Percentiles rank a stretch among this genome's conserved stretches.
Evolutionary conservation across 768 basidiomycete genomes (phyloP).

Genomic region (Lyophyllum atratum): DNA sequence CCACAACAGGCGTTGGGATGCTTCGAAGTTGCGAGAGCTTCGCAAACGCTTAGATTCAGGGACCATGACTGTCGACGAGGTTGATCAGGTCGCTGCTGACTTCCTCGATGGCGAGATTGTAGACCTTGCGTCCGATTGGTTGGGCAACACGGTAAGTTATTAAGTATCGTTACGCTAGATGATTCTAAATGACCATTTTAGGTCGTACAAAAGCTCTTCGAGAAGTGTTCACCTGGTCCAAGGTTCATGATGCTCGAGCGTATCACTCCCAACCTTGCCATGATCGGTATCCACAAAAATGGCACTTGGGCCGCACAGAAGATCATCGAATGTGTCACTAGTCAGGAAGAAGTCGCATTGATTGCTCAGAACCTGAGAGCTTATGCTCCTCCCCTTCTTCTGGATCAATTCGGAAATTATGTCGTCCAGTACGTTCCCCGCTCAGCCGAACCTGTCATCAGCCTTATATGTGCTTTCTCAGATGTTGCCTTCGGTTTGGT

Average conservation of each 20-base stretch:
- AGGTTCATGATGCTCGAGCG: slow-evolving; percentile 92
- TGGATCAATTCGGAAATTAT: slow-evolving; percentile 94
- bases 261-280: slow-evolving; percentile 89
- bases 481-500: slow-evolving; percentile 90
- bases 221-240: slow-evolving; percentile 76
- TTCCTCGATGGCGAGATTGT: slow-evolving; percentile 94
- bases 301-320: slow-evolving; percentile 99
- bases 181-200: slow-evolving; percentile 26
- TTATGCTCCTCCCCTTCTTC: slow-evolving; percentile 89
- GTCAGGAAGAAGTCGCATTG: slow-evolving; percentile 81
- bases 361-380: slow-evolving; percentile 87
- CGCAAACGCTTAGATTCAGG: slow-evolving; percentile 94
- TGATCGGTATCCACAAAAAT: slow-evolving; percentile 99
- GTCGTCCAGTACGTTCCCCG: slow-evolving; percentile 79
- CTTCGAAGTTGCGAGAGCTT: slow-evolving; percentile 89
- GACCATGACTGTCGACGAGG: slow-evolving; percentile 79
- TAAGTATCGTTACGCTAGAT: not conserved
- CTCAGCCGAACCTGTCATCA: not conserved
- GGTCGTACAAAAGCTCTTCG: slow-evolving; percentile 98
- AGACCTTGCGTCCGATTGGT: slow-evolving; percentile 95
- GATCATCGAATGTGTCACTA: slow-evolving; percentile 93
- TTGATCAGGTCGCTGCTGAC: slow-evolving; percentile 88
- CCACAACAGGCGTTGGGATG: slow-evolving; percentile 90
- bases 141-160: slow-evolving; percentile 85
- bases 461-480: slow-evolving; percentile 25